Base-by-base conservation (phyloP, 2,329 filamentous ascomycete genomes). In the Piedraia hortae region DNA sequence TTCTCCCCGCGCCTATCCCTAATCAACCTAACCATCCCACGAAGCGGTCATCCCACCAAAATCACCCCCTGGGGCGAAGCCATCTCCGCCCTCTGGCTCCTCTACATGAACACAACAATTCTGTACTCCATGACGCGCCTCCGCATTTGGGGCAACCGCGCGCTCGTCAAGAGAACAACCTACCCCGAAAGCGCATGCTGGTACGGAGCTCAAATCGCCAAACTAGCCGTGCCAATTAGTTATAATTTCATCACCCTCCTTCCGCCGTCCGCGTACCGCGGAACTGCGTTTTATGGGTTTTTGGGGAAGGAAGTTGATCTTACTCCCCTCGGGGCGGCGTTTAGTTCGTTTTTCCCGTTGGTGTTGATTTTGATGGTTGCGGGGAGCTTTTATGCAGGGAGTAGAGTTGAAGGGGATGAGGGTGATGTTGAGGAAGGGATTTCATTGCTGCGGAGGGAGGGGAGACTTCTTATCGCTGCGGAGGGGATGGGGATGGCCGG, bases 241-340 rank as follows among this genome's bases (percentile, higher is more conserved):
- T 97, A 90, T 59, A 97, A 97, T 47, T 97, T 93, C 40, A 59
- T 90, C 42, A 91, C 82, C 1, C 82, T 93, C 41, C 48, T 91
- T 11, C 71, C 73, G 1, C 55, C 53, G 5, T 53, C 54, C 7
- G 62, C 89, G 18, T 82, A 78, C 39, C 48, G 56, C 26, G 59
- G 67, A 34, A 91, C 80, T 0, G 64, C 67, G 1, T 97, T 93
- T 45, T 90, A 82, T 48, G 46, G 60, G 18, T 90, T 97, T 36
- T 58, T 97, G 0, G 85, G 85, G 4, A 51, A 62, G 19, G 58
- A 77, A 6, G 77, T 97, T 43, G 64, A 82, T 37, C 54, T 91
- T 9, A 91, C 78, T 0, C 62, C 68, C 0, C 51, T 91, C 1
- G 77, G 80, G 3, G 60, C 63, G 19, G 74, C 73, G 41, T 91